Percentiles rank a stretch among this genome's conserved stretches.
Conservation (phyloP, 2,329 filamentous ascomycete genomes). For the Aspergillus carbonarius region DNA sequence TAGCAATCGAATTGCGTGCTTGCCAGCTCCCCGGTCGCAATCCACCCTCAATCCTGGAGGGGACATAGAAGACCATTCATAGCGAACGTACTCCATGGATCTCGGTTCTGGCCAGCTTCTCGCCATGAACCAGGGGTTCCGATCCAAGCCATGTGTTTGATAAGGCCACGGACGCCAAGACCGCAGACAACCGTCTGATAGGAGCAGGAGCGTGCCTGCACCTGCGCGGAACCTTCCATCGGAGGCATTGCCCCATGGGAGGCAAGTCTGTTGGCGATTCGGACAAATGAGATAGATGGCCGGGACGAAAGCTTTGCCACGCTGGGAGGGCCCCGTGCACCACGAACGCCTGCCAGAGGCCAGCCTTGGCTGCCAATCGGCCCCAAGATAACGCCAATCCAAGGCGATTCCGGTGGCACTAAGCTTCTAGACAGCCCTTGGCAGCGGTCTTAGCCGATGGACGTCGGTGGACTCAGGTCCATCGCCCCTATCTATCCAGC, state of each 20-base stretch:
- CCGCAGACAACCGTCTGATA: not conserved
- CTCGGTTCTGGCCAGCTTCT: not conserved
- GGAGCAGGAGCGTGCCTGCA: too few species aligned
- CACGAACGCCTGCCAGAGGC: not conserved
- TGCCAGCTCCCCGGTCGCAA: not conserved
- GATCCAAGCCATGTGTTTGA: not conserved
- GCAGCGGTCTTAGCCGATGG: not conserved
- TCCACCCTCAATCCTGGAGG: not conserved
- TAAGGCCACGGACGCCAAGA: not conserved
- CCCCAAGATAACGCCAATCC: not conserved
- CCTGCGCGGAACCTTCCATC: not conserved
- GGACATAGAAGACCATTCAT: not conserved
- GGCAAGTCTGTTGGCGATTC: not conserved
- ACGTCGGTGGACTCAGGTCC: not conserved
- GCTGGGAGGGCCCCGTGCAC: not conserved
- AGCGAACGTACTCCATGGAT: not conserved
- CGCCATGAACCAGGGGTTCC: not conserved
- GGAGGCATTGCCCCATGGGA: not conserved
- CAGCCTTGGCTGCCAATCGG: not conserved
- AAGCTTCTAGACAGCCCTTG: not conserved
- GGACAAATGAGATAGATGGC: not conserved
- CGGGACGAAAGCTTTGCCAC: not conserved
- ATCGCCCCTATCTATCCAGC: not conserved
- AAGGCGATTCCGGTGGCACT: not conserved
- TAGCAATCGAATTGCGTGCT: not conserved